Base-by-base conservation (phyloP, 106 monocot genomes). In the Chionographis japonica region DNA sequence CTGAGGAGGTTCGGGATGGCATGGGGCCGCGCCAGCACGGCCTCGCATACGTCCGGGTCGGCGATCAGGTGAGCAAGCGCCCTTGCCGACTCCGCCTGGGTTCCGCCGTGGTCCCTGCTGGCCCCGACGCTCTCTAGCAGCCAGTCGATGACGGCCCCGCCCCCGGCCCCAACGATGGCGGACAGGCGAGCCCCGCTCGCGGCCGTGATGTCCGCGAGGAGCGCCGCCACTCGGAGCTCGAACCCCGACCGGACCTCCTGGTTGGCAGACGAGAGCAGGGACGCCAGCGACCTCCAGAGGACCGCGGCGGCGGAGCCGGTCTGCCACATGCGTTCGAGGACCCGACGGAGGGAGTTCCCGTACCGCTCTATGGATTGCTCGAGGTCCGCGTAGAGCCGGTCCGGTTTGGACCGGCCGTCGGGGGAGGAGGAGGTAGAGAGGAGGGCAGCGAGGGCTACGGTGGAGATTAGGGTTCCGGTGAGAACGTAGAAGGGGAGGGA, bases 111-210 rank as follows among this genome's bases (percentile, higher is more conserved):
- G 27, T 82, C 88, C 59, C 74, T 80, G 1, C 75, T 74, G 16
- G 66, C 18, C 12, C 58, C 83, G 39, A 88, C 85, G 13, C 66
- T 93, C 69, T 98, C 93, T 65, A 98, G 67, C 78, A 98, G 46
- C 98, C 98, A 98, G 60, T 98, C 98, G 58, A 98, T 85, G 13
- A 98, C 98, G 4, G 83, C 83, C 16, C 98, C 98, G 4, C 83
- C 74, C 6, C 98, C 98, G 1, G 98, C 93, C 11, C 68, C 75
- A 2, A 98, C 90, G 50, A 98, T 89, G 12, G 98, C 89, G 43
- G 61, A 57, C 61, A 92, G 62, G n/a, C 98, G 65, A 27, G 76
- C 83, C 51, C 57, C 80, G 51, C 80, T 93, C 5, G 87, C 97
- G 0, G 93, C 97, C 0, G 81, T 59, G 27, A 98, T 93, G 68